Percentiles rank a stretch among this genome's conserved stretches.
Conservation (phyloP, 2,329 filamentous ascomycete genomes). For the Tolypocladium endophyticum region DNA sequence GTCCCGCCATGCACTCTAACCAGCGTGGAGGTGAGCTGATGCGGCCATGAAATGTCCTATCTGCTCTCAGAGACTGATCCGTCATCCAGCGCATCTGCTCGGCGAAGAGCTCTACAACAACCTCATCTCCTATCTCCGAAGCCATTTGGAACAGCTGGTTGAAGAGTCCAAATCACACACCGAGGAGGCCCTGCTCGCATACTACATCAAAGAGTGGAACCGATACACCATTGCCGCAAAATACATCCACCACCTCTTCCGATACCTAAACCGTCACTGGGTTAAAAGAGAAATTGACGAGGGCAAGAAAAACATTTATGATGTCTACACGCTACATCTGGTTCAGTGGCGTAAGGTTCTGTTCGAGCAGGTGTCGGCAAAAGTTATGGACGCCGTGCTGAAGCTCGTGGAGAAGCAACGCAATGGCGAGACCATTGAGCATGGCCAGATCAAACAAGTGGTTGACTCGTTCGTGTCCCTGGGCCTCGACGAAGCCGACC, state of each 20-base stretch:
- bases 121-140: constrained; percentile 72
- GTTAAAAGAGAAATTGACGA: constrained; percentile 98
- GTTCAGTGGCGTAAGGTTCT: constrained; percentile 93
- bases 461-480: constrained; percentile 95
- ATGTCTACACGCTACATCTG: constrained; percentile 93
- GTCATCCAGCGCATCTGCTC: constrained; percentile 65
- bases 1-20: constrained; percentile 26
- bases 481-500: constrained; percentile 86
- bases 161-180: constrained; percentile 66
- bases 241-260: constrained; percentile 95
- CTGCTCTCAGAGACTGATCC: not conserved
- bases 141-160: constrained; percentile 64
- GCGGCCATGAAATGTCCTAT: not conserved
- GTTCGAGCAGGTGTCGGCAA: constrained; percentile 71
- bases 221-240: constrained; percentile 92
- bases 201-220: constrained; percentile 95
- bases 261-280: constrained; percentile 96
- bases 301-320: constrained; percentile 95
- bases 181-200: constrained; percentile 81
- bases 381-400: constrained; percentile 91
- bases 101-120: constrained; percentile 95
- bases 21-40: constrained; percentile 49
- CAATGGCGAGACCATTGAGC: constrained; percentile 95
- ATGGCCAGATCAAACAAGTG: constrained; percentile 91
- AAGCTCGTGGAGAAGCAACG: constrained; percentile 95